A percentile compares a stretch with the other conserved stretches of the same genome.
These are phyloP conservation scores for Neurospora tetraspora DNA, from an alignment of 495 filamentous ascomycete genomes.

Conservation along the genomic window DNA sequence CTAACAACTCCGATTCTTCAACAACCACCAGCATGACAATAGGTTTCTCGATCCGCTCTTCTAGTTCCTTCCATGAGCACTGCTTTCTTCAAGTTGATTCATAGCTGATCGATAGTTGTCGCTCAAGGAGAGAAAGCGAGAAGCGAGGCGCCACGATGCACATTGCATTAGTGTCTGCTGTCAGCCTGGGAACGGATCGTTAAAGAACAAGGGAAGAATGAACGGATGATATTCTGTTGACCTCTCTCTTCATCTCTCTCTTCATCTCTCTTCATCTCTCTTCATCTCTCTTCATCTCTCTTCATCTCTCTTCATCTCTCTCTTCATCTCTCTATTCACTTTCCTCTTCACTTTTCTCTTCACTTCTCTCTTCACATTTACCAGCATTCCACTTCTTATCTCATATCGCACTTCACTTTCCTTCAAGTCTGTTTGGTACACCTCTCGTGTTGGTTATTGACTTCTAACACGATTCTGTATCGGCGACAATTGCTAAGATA, in stretches of 20 bases:
- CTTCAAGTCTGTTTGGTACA: background rate
- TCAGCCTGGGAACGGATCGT: background rate
- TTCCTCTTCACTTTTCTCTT: background rate
- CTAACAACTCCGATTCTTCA: background rate
- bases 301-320: background rate
- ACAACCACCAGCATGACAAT: background rate
- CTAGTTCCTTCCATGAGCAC: background rate
- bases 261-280: background rate
- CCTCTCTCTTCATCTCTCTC: background rate
- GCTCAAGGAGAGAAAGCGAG: background rate
- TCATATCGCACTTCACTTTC: background rate
- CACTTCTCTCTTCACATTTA: background rate
- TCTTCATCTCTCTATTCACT: too few relatives aligned
- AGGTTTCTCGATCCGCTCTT: background rate
- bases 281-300: background rate
- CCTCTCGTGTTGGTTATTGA: too few relatives aligned
- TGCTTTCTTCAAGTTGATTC: background rate
- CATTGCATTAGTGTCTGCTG: background rate
- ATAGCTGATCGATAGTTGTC: background rate
- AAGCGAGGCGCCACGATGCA: background rate
- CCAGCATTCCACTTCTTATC: background rate
- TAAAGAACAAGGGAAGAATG: background rate
- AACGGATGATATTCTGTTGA: background rate
- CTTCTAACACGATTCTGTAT: background rate
- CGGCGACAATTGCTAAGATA: background rate